A percentile compares a stretch with the other conserved stretches of the same genome.
Conservation (phyloP, 2,329 filamentous ascomycete species). For the Fusarium nematophilum region DNA sequence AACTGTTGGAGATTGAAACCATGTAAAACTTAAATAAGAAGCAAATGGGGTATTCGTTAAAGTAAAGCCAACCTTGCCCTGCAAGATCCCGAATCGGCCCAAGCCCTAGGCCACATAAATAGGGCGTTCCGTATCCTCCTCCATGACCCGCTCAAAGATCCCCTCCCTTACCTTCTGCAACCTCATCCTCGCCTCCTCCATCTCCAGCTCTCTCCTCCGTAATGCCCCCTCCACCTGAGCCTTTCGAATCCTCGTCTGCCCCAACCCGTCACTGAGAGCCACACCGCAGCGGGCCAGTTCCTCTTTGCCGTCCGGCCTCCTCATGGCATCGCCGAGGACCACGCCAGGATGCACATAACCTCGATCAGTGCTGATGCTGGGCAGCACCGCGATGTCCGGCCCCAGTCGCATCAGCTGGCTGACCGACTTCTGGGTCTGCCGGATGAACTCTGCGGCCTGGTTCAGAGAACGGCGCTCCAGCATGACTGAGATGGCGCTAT, state of each 20-base stretch:
- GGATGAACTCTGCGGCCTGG: conserved; percentile 19
- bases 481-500: conserved; percentile 48
- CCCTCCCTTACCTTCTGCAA: conserved; percentile 58
- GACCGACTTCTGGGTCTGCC: conserved; percentile 18
- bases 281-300: conserved; percentile 51
- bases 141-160: conserved; percentile 45
- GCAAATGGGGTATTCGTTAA: too few relatives aligned
- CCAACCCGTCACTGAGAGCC: conserved; percentile 47
- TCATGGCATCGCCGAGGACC: conserved; percentile 59
- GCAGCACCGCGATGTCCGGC: conserved; percentile 19
- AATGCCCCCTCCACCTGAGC: conserved; percentile 48
- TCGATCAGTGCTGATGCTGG: conserved; percentile 55
- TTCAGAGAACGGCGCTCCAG: conserved; percentile 27
- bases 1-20: too few relatives aligned
- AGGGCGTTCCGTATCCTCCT: conserved; percentile 10
- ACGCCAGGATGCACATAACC: conserved; percentile 50
- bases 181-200: conserved; percentile 50
- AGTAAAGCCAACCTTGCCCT: too few relatives aligned
- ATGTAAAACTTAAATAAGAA: too few relatives aligned
- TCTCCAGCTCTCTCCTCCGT: conserved; percentile 39
- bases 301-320: conserved; percentile 57
- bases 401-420: conserved; percentile 28
- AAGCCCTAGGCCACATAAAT: conserved; percentile 1
- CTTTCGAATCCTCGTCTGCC: conserved; percentile 47
- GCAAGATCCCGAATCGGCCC: too few relatives aligned